Conservation (phyloP, 2,329 filamentous ascomycete genomes). For the Alternaria ventricosa region DNA sequence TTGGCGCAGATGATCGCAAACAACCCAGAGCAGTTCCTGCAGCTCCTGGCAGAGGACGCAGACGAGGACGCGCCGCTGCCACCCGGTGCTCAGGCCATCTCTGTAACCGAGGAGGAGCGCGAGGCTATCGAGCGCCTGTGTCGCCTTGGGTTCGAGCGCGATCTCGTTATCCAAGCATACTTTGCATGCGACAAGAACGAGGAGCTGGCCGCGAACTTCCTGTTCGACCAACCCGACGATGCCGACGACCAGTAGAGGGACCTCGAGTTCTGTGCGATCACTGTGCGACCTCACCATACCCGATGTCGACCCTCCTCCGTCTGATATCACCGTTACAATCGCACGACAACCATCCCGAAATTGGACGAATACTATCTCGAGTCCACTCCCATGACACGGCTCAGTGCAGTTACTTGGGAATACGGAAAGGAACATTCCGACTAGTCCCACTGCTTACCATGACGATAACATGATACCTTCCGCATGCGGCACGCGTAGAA, state of each 20-base stretch:
- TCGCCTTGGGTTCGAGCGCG: conserved; percentile 88
- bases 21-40: conserved; percentile 92
- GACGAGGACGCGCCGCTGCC: conserved; percentile 85
- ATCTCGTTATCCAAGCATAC: conserved; percentile 95
- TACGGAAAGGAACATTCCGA: conserved; percentile 6
- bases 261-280: conserved; percentile 19
- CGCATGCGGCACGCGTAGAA: conserved; percentile 8
- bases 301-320: conserved; percentile 23
- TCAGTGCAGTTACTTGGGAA: conserved; percentile 13
- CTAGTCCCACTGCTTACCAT: conserved; percentile 5
- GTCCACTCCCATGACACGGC: conserved; percentile 12
- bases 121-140: conserved; percentile 96
- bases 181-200: conserved; percentile 99
- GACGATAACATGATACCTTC: conserved; percentile 25
- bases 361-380: conserved; percentile 21
- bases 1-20: conserved; percentile 89
- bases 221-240: conserved; percentile 96
- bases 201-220: conserved; percentile 95
- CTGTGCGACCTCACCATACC: conserved; percentile 33
- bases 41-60: conserved; percentile 84
- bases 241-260: conserved; percentile 61
- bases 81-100: conserved; percentile 86
- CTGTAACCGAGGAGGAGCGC: conserved; percentile 93
- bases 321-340: conserved; percentile 32
- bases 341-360: conserved; percentile 23